Conservation (phyloP, 192 early-diverging fungal genomes). For the Physocladia obscura region DNA sequence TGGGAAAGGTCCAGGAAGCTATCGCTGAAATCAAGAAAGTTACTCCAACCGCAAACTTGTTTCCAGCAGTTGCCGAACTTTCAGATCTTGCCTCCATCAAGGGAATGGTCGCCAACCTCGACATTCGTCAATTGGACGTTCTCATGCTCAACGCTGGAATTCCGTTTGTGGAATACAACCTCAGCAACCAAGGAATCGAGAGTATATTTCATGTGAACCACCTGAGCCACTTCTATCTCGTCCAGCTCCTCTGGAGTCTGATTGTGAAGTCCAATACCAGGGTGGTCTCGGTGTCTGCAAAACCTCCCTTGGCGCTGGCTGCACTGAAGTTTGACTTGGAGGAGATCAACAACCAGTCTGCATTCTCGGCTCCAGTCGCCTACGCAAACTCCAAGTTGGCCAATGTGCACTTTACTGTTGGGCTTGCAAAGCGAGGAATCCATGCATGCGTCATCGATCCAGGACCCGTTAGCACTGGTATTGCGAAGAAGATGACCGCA, state of each 20-base stretch:
- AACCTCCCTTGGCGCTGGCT: not conserved
- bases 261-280: slow-evolving; percentile 17
- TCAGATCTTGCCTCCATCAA: slow-evolving; percentile 2
- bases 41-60: slow-evolving; percentile 22
- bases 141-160: slow-evolving; percentile 25
- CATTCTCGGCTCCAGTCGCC: not conserved
- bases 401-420: not conserved
- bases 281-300: slow-evolving; percentile 10
- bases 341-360: not conserved
- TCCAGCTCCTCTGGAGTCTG: not conserved
- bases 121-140: slow-evolving; percentile 6
- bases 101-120: slow-evolving; percentile 12
- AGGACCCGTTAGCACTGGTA: slow-evolving; percentile 3
- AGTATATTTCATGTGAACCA: not conserved
- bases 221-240: slow-evolving; percentile 10
- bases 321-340: slow-evolving; percentile 8
- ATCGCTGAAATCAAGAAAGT: slow-evolving; percentile 27
- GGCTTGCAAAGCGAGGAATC: slow-evolving; percentile 4
- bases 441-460: slow-evolving; percentile 12
- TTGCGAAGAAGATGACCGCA: not conserved
- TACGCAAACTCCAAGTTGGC: slow-evolving; percentile 14
- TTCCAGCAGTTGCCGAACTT: slow-evolving; percentile 9
- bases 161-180: not conserved
- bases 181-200: not conserved
- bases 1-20: slow-evolving; percentile 27